Evolutionary conservation across 305 asterid genomes (phyloP).

Genomic region (Nicotiana rustica): DNA sequence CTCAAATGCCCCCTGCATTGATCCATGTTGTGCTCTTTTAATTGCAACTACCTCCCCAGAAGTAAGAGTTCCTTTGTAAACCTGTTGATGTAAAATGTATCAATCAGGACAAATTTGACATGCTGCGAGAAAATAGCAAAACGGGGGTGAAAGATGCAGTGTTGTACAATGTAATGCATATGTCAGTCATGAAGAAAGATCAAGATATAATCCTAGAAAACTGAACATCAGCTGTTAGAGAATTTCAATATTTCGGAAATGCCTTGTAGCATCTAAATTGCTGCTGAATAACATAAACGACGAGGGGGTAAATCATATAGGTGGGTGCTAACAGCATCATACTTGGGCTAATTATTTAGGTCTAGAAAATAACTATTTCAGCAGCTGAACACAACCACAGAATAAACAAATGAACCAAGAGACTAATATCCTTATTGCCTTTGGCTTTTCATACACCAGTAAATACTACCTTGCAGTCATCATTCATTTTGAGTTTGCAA

Average conservation of each 20-base stretch:
- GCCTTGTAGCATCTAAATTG: neutral
- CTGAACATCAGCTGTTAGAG: neutral
- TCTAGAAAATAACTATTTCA: neutral
- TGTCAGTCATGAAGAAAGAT: constrained; percentile 23
- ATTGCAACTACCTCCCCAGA: constrained; percentile 77
- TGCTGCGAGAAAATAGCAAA: constrained; percentile 7
- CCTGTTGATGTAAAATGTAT: constrained; percentile 51
- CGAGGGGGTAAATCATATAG: neutral
- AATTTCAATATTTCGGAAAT: neutral
- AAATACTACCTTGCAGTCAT: neutral
- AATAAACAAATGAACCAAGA: constrained; percentile 17
- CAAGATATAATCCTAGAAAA: neutral
- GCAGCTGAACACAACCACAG: neutral
- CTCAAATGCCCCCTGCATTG: constrained; percentile 93
- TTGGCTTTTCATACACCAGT: constrained; percentile 17
- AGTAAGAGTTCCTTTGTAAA: constrained; percentile 70
- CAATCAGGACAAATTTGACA: neutral
- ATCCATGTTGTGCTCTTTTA: constrained; percentile 93
- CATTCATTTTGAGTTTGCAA: too few species aligned
- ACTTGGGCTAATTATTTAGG: neutral
- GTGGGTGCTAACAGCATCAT: neutral
- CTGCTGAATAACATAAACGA: constrained; percentile 14
- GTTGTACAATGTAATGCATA: constrained; percentile 6
- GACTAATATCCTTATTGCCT: constrained; percentile 19
- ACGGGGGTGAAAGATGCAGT: constrained; percentile 13